These are phyloP conservation scores for Thinopyrum obtusiflorum DNA, from an alignment of 202 grass and related monocot species.

Conservation along the genomic window DNA sequence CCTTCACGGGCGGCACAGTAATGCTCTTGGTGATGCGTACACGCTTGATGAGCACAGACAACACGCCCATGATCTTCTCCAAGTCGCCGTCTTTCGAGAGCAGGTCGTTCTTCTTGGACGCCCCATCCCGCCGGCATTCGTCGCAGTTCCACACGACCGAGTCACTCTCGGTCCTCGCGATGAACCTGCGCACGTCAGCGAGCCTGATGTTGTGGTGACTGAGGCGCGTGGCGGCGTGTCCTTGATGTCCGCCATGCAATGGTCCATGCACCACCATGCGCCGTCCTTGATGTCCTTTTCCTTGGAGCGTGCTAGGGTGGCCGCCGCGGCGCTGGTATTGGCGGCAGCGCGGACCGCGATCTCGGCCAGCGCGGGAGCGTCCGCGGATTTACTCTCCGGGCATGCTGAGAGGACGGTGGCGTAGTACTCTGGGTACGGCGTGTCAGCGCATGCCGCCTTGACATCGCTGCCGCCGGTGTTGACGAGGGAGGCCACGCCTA, in stretches of 20 bases:
- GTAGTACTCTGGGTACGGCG: constrained; percentile 1
- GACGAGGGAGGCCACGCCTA: not conserved
- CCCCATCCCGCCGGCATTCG: not conserved
- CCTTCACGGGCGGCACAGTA: not conserved
- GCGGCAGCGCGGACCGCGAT: not conserved
- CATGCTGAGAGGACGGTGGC: not conserved
- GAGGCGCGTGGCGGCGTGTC: not conserved
- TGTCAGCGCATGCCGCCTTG: not conserved
- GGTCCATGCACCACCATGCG: not conserved
- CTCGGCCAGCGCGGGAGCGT: not conserved
- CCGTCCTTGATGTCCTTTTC: not conserved
- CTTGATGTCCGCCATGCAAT: not conserved
- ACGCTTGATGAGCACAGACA: not conserved
- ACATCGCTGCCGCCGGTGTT: too few relatives aligned
- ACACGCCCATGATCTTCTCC: not conserved
- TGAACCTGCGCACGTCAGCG: not conserved
- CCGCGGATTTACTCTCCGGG: not conserved
- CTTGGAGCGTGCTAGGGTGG: not conserved
- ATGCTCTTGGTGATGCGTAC: not conserved
- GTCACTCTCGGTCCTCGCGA: not conserved
- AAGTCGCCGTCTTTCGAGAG: not conserved
- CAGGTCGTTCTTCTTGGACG: not conserved
- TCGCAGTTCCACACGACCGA: not conserved
- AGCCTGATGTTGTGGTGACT: not conserved
- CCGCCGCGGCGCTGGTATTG: not conserved